Percentiles rank a stretch among this genome's conserved stretches.
Evolutionary conservation across 2,329 filamentous ascomycete genomes (phyloP).

Genomic region (Endocalyx cinctus): DNA sequence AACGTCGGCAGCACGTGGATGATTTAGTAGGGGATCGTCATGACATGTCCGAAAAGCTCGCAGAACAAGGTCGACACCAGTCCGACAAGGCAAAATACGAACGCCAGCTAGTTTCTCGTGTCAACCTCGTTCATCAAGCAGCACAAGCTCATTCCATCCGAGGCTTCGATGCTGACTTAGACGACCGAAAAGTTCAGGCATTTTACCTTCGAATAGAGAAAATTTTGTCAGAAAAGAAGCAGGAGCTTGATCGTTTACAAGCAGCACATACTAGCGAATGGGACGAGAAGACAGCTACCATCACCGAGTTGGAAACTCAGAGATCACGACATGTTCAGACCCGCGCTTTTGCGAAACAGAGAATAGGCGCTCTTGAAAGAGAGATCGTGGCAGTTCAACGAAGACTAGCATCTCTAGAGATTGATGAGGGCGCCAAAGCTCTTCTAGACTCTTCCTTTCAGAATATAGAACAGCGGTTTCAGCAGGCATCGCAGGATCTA

Average conservation of each 20-base stretch:
- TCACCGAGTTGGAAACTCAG: constrained; percentile 70
- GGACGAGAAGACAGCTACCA: constrained; percentile 63
- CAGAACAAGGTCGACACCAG: constrained; percentile 71
- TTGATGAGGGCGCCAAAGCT: constrained; percentile 82
- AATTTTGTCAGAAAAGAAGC: constrained; percentile 72
- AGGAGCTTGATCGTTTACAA: constrained; percentile 69
- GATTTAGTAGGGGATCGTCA: constrained; percentile 41
- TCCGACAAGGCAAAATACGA: constrained; percentile 87
- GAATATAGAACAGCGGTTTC: constrained; percentile 61
- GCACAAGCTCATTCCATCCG: constrained; percentile 74
- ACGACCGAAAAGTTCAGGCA: constrained; percentile 65
- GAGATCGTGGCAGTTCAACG: constrained; percentile 62
- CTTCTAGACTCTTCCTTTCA: constrained; percentile 69
- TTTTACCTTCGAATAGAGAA: constrained; percentile 78
- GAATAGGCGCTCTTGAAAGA: constrained; percentile 69
- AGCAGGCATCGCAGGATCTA: constrained; percentile 58
- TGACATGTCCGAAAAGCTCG: constrained; percentile 47
- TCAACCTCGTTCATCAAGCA: constrained; percentile 71
- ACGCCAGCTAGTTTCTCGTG: constrained; percentile 67
- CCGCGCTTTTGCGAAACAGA: constrained; percentile 67
- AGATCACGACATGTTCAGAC: constrained; percentile 69
- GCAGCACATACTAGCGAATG: constrained; percentile 70
- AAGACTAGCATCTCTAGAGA: constrained; percentile 65
- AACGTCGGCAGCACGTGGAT: constrained; percentile 61
- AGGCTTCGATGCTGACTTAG: constrained; percentile 76